Evolutionary conservation across 73 alveolate species (phyloP).

Genomic region (Tetrahymena thermophila): DNA sequence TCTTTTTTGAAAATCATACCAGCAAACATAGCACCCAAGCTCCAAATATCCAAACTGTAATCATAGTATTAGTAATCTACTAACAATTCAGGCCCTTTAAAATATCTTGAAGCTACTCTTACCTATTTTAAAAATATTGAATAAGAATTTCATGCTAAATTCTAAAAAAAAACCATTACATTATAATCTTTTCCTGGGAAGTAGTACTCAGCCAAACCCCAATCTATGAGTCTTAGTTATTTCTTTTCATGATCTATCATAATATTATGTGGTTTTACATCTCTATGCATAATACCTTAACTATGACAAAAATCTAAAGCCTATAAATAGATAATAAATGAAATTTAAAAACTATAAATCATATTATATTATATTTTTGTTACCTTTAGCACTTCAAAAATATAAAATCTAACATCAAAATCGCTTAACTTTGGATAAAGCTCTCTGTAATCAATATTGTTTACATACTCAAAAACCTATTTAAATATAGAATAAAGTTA

Average conservation of each 20-base stretch:
- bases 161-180: not conserved
- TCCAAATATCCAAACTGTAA: conserved; percentile 72
- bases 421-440: conserved; percentile 86
- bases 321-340: not conserved
- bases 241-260: conserved; percentile 68
- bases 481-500: not conserved
- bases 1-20: conserved; percentile 67
- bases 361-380: conserved; percentile 26
- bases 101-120: conserved; percentile 61
- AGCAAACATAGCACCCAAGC: conserved; percentile 64
- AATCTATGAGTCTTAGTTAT: conserved; percentile 69
- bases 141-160: not conserved
- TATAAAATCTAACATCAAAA: conserved; percentile 84
- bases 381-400: conserved; percentile 83
- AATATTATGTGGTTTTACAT: conserved; percentile 79
- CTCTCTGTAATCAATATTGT: conserved; percentile 82
- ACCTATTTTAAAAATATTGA: not conserved
- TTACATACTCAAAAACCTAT: conserved; percentile 79
- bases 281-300: conserved; percentile 81
- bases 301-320: conserved; percentile 79
- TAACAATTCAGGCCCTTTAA: conserved; percentile 55
- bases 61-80: conserved; percentile 59
- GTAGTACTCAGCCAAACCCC: conserved; percentile 87
- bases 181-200: conserved; percentile 68
- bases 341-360: not conserved